Percentiles rank a stretch among this genome's conserved stretches.
Conservation (phyloP, 768 basidiomycete species). For the Floccularia luteovirens region DNA sequence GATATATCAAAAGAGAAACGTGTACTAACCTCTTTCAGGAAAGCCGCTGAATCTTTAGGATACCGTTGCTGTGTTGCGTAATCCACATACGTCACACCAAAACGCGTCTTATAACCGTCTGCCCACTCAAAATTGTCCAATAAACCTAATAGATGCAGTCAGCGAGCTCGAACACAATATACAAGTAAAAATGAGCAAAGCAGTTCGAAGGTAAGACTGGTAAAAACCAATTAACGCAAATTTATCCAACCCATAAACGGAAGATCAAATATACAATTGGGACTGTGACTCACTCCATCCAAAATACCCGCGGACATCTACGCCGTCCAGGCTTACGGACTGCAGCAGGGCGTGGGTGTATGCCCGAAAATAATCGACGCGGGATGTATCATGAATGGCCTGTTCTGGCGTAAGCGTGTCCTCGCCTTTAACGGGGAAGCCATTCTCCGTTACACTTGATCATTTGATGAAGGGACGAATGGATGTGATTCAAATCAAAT, state of each 20-base stretch:
- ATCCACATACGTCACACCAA: conserved; percentile 65
- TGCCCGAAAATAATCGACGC: conserved; percentile 55
- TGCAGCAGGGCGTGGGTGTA: conserved; percentile 43
- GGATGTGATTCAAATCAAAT: neutral
- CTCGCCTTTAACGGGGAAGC: conserved; percentile 59
- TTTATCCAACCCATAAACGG: no score
- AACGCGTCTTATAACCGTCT: conserved; percentile 59
- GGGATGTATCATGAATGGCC: conserved; percentile 48
- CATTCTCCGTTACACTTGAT: conserved; percentile 69
- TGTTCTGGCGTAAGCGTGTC: conserved; percentile 32
- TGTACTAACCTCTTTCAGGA: conserved; percentile 29
- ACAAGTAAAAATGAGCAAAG: no score
- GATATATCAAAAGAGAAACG: neutral
- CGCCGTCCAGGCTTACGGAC: conserved; percentile 48
- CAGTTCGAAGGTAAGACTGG: no score
- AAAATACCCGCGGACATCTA: conserved; percentile 54
- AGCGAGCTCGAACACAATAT: neutral
- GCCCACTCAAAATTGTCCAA: conserved; percentile 72
- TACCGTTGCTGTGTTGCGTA: conserved; percentile 55
- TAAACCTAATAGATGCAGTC: conserved; percentile 30
- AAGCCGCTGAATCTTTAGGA: conserved; percentile 53
- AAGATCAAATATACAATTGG: no score
- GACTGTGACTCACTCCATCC: conserved; percentile 61
- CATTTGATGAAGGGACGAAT: conserved; percentile 11
- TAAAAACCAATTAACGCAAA: no score